Base-by-base conservation (phyloP, 108 stramenopile genomes). In the Discostella pseudostelligera region DNA sequence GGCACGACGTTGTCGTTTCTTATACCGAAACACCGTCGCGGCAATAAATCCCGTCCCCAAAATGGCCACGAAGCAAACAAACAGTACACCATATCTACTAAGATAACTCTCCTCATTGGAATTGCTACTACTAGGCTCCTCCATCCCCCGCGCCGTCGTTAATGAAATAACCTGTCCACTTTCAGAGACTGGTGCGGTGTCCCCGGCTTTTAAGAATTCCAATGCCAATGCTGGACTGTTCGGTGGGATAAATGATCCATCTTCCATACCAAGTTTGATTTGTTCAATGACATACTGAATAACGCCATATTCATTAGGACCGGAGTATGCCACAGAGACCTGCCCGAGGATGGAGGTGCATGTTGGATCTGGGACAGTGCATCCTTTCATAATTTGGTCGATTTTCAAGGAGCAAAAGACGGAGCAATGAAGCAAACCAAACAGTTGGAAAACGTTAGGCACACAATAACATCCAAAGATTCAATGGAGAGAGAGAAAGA, bases 261-360 rank as follows among this genome's bases (percentile, higher is more conserved):
- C 56, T 42, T 68, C 56, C 65, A 66, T 67, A 3, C 67, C 74
- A 28, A 32, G 42, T 21, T 28, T 49, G 2, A 75, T 4, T 25
- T 56, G 35, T 29, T 49, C 17, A 2, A 56, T 45, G 25, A 75
- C 45, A 17, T 48, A 20, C 36, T 58, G 46, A 12, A 67, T n/a
- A 3, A 75, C 54, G 13, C 54, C 67, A 43, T 67, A 68, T 58
- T 75, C 74, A 47, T 75, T 60, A 47, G 61, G 61, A 36, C 74
- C 74, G 25, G 40, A 63, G 67, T 75, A 75, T 4, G 59, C 61
- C 8, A 62, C 74, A 8, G 61, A 57, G 42, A 75, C 55, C 47
- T 47, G 32, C 11, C 74, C 74, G 16, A 25, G 59, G 26, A 75
- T 43, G 45, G 67, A 22, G 11, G 74, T 75, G 32, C 74, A 75